Evolutionary conservation across 208 protist species (phyloP).

Genomic region (Angomonas deanei): DNA sequence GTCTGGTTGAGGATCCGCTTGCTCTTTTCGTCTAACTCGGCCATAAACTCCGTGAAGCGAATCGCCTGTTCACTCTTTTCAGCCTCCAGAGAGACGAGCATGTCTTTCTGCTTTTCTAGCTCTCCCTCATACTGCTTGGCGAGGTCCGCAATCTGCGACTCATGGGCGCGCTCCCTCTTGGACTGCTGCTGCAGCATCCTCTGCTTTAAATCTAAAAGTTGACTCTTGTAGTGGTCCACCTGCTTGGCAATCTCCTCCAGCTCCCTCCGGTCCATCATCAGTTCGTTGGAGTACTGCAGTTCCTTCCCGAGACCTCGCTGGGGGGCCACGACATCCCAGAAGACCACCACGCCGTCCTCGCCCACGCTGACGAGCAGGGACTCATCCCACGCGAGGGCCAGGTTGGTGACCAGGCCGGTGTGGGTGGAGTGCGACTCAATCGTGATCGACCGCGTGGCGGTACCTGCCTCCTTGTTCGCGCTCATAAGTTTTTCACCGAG

Average conservation of each 20-base stretch:
- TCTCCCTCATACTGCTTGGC: constrained; percentile 81
- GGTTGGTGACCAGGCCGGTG: constrained; percentile 69
- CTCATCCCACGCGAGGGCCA: constrained; percentile 91
- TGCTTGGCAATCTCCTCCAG: constrained; percentile 81
- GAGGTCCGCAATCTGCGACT: constrained; percentile 90
- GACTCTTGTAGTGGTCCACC: constrained; percentile 55
- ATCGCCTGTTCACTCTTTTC: constrained; percentile 93
- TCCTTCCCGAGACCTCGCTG: constrained; percentile 75
- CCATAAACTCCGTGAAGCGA: constrained; percentile 92
- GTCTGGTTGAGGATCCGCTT: constrained; percentile 57
- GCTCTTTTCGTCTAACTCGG: constrained; percentile 75
- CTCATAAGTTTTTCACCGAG: constrained; percentile 67
- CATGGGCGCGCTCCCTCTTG: constrained; percentile 90
- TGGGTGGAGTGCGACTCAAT: constrained; percentile 87
- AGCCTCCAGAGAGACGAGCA: constrained; percentile 68
- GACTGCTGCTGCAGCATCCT: constrained; percentile 93
- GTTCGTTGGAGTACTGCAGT: constrained; percentile 89
- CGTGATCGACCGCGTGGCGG: constrained; percentile 41
- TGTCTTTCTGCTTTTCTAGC: constrained; percentile 48
- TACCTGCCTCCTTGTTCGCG: constrained; percentile 26
- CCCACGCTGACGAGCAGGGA: constrained; percentile 90
- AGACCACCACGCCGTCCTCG: constrained; percentile 90
- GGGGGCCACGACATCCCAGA: constrained; percentile 89
- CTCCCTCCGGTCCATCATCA: constrained; percentile 92
- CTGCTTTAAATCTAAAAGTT: constrained; percentile 91